phyloP scores from a whole-genome alignment of 1,284 basidiomycete genomes.

The Marasmius oreades region DNA sequence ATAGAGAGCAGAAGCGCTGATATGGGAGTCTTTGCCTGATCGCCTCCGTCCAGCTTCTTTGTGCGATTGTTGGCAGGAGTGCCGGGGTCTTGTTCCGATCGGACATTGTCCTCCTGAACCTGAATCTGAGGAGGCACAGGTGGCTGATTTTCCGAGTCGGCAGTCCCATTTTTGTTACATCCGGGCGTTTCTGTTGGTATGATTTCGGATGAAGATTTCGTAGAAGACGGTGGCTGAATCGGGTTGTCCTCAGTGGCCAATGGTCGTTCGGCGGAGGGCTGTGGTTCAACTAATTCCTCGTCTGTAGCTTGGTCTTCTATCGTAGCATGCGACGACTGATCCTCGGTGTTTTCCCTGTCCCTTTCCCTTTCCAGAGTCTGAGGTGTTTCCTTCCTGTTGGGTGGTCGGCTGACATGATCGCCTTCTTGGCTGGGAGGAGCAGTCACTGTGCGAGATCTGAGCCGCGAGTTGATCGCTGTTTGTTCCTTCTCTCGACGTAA shows the following conservation, averaged over 20 bases:
- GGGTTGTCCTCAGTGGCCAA: no score
- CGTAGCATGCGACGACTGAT: neutral
- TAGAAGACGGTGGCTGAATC: no score
- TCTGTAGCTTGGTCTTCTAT: neutral
- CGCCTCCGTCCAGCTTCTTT: neutral
- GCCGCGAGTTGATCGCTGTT: neutral
- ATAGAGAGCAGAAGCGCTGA: slow-evolving; percentile 66
- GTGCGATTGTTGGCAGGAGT: neutral
- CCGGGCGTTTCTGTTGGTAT: neutral
- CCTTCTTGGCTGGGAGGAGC: neutral
- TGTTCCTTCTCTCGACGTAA: neutral
- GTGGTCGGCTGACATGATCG: neutral
- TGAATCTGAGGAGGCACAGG: neutral
- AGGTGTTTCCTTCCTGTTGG: neutral
- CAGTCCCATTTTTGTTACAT: neutral
- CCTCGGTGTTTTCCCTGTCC: neutral
- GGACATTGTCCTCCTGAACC: neutral
- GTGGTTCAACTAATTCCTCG: neutral
- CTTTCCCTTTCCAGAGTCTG: neutral
- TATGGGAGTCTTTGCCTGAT: slow-evolving; percentile 54
- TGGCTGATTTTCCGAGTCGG: neutral
- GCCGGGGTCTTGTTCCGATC: neutral
- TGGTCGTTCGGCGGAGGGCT: neutral
- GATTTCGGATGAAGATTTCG: neutral
- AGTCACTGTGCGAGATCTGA: neutral